Evolutionary conservation across 2,329 filamentous ascomycete genomes (phyloP), one percentile per base, ranked within the genome.

Genomic region (Periconia digitata): DNA sequence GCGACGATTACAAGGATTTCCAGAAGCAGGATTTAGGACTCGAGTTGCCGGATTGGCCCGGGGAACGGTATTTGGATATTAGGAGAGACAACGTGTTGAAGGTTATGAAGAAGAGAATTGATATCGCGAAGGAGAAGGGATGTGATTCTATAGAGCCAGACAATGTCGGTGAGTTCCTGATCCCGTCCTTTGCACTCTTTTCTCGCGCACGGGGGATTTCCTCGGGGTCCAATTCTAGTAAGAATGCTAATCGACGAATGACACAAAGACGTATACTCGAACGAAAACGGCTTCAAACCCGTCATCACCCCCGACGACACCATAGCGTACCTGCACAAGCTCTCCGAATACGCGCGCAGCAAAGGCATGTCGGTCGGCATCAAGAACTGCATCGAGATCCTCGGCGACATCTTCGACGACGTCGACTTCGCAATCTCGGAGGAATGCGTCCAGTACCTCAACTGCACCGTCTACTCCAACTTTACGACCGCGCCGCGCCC

Each of bases 141-240:
- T 73, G 70, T 42, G 64, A 71, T 50, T 67, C 67, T 5, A 63
- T 72, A 23, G 71, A 73, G 49, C 70, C 70, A 1, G 71, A 67
- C 43, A 67, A 67, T 46, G 55, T 64, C 37, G 60, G 51, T 63
- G 36, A 15, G 60, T 62, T 17, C 15, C 23, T 15, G 23, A 15
- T 37, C 17, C n/a, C 3, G 3, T 32, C 10, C 27, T 32, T 2
- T 18, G 7, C 21, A 27, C n/a, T 35, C 17, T 35, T 8, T 18
- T n/a, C 27, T 16, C 4, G 13, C 18, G 6, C n/a, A 21, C 5
- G 16, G 16, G 3, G 35, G 3, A 20, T 21, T 7, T 15, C 16
- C 18, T 20, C 15, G 37, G 15, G 17, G 16, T n/a, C n/a, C 35
- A 20, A 20, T 39, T 12, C 37, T 39, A 20, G 22, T 22, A 7